Base-by-base conservation (phyloP, 441 rosid genomes). In the Melastoma candidum region DNA sequence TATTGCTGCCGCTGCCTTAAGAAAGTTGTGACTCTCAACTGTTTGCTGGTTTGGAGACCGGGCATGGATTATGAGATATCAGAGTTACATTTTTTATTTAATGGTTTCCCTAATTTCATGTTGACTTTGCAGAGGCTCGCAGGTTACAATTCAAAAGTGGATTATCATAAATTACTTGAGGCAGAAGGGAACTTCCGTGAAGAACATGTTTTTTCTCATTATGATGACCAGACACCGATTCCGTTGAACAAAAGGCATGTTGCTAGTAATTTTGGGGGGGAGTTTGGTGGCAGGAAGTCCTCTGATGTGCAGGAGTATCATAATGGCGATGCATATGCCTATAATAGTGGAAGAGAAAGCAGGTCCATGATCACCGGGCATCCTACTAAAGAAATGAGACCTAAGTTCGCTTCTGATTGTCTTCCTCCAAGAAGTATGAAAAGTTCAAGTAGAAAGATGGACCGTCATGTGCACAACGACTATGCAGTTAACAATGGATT, bases 91-190 rank as follows among this genome's bases (percentile, higher is more conserved):
- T 17, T 53, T 53, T 12, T 39, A 32, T 52, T 26, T 39, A 2
- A 27, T 53, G 7, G 26, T 39, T 53, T 39, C 13, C 11, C 39
- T 53, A 17, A 39, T 53, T 56, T 36, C 41, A 36, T 36, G 41
- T 26, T 72, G 25, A 53, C 70, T 43, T 61, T 74, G 48, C 75
- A 84, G 93, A 71, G 68, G 65, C 63, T 63, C 63, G 84, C 69
- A 63, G 66, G 59, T 29, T 58, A 70, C 71, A 61, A 63, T 54
- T 60, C 72, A 13, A 74, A 73, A 75, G 56, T 68, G 66, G 63
- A 51, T 60, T 63, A 69, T 55, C 71, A 58, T 67, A 81, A 78
- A 63, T 67, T 76, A 3, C 62, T 58, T 61, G 47, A 68, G 46
- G 84, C 74, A 44, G 84, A 61, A n/a, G 75, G 63, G 27, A 74